Evolutionary conservation across 208 protist genomes (phyloP), one percentile per base, ranked within the genome.

Genomic region (Strigomonas culicis): DNA sequence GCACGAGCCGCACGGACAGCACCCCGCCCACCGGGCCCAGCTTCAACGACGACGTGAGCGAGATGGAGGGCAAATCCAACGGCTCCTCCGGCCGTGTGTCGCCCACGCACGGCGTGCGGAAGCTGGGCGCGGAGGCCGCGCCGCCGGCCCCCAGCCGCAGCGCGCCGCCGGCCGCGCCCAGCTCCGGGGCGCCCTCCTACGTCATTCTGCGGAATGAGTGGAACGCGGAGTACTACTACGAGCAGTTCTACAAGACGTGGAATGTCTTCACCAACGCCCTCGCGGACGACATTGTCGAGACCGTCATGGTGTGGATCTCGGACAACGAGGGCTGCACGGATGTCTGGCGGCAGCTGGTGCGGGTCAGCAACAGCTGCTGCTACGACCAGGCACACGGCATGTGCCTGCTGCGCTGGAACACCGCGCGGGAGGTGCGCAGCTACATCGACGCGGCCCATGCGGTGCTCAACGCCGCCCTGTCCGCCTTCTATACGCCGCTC

Each of bases 381-480:
- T 81, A 85, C 52, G 70, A 80, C 63, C 36, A 50, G 24, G 58
- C 56, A 0, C 72, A 77, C 19, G 79, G 74, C 13, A 69, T 85
- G 59, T 77, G 75, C 36, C 50, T 75, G 52, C 65, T 81, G 53
- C 71, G 70, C 24, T 85, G 79, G 63, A 76, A 70, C 69, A 76
- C 59, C 25, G 58, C 68, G 57, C 71, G 59, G 15, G 74, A 85
- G 60, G 74, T 78, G 28, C 46, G 64, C 41, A 70, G 75, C 57
- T 80, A 80, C 59, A 61, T 80, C 1, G 72, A 80, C 34, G 72
- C 71, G 17, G 55, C 76, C 25, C 74, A 78, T 66, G 64, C 70
- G 25, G 72, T 81, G n/a, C 60, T 81, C 1, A 85, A 80, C 66
- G 79, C 75, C 4, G 62, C 79, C 8, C 68, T 79, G 0, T 79